These are phyloP conservation scores for Candida germanica DNA, from an alignment of 805 yeast genomes.

Conservation along the genomic window DNA sequence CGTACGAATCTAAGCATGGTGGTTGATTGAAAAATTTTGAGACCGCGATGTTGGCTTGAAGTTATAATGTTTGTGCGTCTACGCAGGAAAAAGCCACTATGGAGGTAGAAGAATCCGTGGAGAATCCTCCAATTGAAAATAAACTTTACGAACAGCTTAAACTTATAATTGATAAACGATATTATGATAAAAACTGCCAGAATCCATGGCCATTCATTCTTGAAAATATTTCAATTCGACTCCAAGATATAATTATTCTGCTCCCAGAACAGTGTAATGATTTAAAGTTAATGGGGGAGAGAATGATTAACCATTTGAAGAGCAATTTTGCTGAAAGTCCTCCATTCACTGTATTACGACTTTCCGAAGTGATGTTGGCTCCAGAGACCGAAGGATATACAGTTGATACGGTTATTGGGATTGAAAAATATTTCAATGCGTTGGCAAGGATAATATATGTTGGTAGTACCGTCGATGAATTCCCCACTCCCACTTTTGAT, in stretches of 20 bases:
- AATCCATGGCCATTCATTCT: neutral
- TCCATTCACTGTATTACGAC: constrained; percentile 49
- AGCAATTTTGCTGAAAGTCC: constrained; percentile 22
- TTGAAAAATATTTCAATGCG: constrained; percentile 46
- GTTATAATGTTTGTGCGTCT: too few relatives aligned
- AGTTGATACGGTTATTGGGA: constrained; percentile 21
- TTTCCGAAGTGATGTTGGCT: constrained; percentile 45
- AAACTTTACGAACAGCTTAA: neutral
- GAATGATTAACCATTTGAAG: constrained; percentile 35
- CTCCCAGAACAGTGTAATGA: constrained; percentile 1
- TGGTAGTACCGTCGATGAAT: constrained; percentile 26
- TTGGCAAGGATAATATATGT: constrained; percentile 31
- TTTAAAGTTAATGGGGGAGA: neutral
- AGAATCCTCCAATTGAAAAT: neutral
- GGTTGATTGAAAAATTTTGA: too few relatives aligned
- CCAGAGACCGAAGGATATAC: constrained; percentile 37
- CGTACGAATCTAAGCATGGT: too few relatives aligned
- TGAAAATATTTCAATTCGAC: neutral
- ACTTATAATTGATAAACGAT: neutral
- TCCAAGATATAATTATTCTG: constrained; percentile 1
- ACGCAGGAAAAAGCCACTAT: too few relatives aligned
- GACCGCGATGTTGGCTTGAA: too few relatives aligned
- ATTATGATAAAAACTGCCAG: neutral
- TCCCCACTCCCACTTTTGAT: constrained; percentile 16
- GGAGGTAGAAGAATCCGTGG: neutral